These are phyloP conservation scores for Penicillium mononematosum DNA, from an alignment of 495 filamentous ascomycete genomes.

Conservation along the genomic window DNA sequence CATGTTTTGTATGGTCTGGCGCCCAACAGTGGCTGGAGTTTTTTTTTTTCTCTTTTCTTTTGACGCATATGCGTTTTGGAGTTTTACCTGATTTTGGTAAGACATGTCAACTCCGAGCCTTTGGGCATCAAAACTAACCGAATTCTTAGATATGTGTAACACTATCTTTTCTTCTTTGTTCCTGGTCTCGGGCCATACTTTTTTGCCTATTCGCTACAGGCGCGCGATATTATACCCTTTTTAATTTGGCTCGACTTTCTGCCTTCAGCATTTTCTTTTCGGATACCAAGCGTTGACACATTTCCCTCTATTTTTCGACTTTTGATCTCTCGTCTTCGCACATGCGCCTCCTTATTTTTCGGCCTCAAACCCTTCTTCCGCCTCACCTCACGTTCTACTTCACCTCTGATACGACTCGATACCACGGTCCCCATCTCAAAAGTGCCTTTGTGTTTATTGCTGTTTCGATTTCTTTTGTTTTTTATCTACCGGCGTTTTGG, in stretches of 20 bases:
- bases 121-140: slow-evolving; percentile 30
- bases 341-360: slow-evolving; percentile 16
- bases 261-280: slow-evolving; percentile 28
- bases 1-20: slow-evolving; percentile 32
- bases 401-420: slow-evolving; percentile 32
- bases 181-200: slow-evolving; percentile 20
- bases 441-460: slow-evolving; percentile 27
- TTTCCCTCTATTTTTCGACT: slow-evolving; percentile 13
- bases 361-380: slow-evolving; percentile 10
- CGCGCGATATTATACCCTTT: slow-evolving; percentile 38
- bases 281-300: slow-evolving; percentile 29
- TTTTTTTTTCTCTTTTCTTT: slow-evolving; percentile 4
- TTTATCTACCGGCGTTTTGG: slow-evolving; percentile 37
- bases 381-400: slow-evolving; percentile 16
- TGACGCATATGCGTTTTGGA: slow-evolving; percentile 34
- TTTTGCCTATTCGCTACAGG: slow-evolving; percentile 23
- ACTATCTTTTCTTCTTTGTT: slow-evolving; percentile 33
- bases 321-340: slow-evolving; percentile 17
- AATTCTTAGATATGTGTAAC: slow-evolving; percentile 36
- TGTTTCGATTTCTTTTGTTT: slow-evolving; percentile 21
- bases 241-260: slow-evolving; percentile 32
- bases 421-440: slow-evolving; percentile 32
- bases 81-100: slow-evolving; percentile 36
- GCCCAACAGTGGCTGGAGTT: slow-evolving; percentile 29
- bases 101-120: slow-evolving; percentile 14